Conservation (phyloP, 169 alveolate species). For the Plasmodium chabaudi region DNA sequence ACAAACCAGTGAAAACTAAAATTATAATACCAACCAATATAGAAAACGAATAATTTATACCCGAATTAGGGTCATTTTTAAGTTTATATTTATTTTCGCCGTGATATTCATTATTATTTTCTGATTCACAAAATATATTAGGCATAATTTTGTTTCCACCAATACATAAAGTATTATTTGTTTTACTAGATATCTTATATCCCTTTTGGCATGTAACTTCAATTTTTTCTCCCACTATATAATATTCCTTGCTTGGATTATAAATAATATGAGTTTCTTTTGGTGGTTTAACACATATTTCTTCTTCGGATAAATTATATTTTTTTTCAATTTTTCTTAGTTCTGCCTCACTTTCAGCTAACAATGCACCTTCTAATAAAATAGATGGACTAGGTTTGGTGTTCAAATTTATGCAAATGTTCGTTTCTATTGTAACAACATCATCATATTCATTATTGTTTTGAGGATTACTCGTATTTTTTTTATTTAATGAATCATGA, state of each 20-base stretch:
- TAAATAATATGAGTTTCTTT: constrained; percentile 26
- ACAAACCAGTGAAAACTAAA: background rate
- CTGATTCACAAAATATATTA: constrained; percentile 50
- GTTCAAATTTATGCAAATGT: constrained; percentile 57
- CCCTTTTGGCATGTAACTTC: constrained; percentile 53
- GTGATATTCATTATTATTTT: constrained; percentile 18
- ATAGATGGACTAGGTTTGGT: constrained; percentile 51
- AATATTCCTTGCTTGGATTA: constrained; percentile 43
- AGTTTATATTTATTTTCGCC: constrained; percentile 40
- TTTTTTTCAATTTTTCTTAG: constrained; percentile 35
- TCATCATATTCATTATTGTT: background rate
- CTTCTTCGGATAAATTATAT: constrained; percentile 52
- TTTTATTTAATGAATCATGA: background rate
- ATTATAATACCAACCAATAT: constrained; percentile 3
- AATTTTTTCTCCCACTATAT: constrained; percentile 52
- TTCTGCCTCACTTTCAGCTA: constrained; percentile 70
- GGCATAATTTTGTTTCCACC: constrained; percentile 67
- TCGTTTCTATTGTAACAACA: constrained; percentile 25
- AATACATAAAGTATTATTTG: constrained; percentile 34
- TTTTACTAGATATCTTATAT: constrained; percentile 50
- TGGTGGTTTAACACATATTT: constrained; percentile 54
- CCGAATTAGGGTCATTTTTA: constrained; percentile 15
- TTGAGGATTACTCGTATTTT: too few species aligned
- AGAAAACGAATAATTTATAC: background rate
- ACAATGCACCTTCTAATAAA: constrained; percentile 55